Evolutionary conservation across 176 grass and related monocot genomes (phyloP).

Genomic region (Typha latifolia): DNA sequence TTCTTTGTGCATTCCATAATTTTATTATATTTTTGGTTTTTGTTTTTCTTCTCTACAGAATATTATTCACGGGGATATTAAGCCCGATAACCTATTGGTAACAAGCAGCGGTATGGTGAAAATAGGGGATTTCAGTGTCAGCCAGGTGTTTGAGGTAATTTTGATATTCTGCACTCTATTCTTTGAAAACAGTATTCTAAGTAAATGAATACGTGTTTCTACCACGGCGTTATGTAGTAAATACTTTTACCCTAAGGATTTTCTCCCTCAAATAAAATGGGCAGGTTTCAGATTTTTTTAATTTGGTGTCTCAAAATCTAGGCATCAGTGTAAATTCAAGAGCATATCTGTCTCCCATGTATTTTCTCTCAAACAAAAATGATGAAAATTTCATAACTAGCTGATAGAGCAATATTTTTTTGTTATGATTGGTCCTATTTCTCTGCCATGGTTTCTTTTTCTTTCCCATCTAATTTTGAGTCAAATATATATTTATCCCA

Average conservation of each 20-base stretch:
- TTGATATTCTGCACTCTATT: neutral
- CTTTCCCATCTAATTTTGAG: too few relatives aligned
- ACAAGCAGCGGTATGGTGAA: slow-evolving; percentile 60
- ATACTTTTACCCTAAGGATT: neutral
- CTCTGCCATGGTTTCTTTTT: too few relatives aligned
- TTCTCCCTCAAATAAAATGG: neutral
- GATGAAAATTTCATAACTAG: too few relatives aligned
- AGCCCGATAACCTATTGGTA: slow-evolving; percentile 88
- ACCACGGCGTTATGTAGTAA: neutral
- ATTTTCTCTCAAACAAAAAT: too few relatives aligned
- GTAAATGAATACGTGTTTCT: neutral
- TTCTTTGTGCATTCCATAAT: neutral
- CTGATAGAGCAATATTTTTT: too few relatives aligned
- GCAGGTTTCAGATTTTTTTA: neutral
- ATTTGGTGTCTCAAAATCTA: neutral
- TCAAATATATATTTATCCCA: too few relatives aligned
- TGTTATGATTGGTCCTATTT: too few relatives aligned
- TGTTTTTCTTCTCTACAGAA: slow-evolving; percentile 36
- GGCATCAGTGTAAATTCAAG: too few relatives aligned
- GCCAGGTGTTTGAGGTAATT: slow-evolving; percentile 78
- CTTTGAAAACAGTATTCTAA: neutral
- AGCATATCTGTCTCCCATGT: too few relatives aligned
- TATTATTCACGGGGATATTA: slow-evolving; percentile 86
- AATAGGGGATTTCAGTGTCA: slow-evolving; percentile 92
- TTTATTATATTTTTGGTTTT: slow-evolving; percentile 7